A percentile compares a stretch with the other conserved stretches of the same genome.
Conservation (phyloP, 2,329 filamentous ascomycete genomes). For the Aureobasidium vineae region DNA sequence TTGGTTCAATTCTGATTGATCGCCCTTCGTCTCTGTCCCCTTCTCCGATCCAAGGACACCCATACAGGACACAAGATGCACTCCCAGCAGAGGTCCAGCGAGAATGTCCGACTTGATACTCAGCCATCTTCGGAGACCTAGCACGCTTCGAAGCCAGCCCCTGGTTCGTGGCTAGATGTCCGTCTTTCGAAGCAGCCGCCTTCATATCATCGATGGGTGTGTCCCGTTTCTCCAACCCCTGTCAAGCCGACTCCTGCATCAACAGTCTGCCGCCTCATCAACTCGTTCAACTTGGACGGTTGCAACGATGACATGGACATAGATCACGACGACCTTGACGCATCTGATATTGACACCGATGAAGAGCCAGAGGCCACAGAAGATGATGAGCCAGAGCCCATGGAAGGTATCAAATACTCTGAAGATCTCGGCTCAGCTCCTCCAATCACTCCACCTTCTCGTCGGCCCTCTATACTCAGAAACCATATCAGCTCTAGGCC, state of each 20-base stretch:
- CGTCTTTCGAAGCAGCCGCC: not conserved
- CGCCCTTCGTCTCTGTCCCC: not conserved
- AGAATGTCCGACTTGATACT: not conserved
- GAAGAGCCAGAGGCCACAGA: not conserved
- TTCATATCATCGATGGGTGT: not conserved
- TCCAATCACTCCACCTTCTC: not conserved
- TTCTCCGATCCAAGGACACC: not conserved
- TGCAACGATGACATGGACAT: conserved; percentile 12
- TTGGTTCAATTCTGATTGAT: not conserved
- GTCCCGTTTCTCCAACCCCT: not conserved
- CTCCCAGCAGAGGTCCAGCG: conserved; percentile 1
- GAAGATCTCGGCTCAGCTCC: not conserved
- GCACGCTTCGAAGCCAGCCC: conserved; percentile 2
- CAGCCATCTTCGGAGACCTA: not conserved
- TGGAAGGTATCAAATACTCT: conserved; percentile 16
- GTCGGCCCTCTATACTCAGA: conserved; percentile 23
- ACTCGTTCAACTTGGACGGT: conserved; percentile 7
- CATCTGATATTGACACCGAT: not conserved
- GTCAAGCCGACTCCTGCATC: not conserved
- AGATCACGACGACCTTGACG: not conserved
- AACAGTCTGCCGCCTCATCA: not conserved
- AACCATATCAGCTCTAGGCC: not conserved
- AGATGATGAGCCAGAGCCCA: conserved; percentile 5
- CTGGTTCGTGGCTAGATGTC: not conserved
- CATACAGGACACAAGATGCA: not conserved